Base-by-base conservation (phyloP, 2,329 filamentous ascomycete genomes). In the Scleromitrula shiraiana region DNA sequence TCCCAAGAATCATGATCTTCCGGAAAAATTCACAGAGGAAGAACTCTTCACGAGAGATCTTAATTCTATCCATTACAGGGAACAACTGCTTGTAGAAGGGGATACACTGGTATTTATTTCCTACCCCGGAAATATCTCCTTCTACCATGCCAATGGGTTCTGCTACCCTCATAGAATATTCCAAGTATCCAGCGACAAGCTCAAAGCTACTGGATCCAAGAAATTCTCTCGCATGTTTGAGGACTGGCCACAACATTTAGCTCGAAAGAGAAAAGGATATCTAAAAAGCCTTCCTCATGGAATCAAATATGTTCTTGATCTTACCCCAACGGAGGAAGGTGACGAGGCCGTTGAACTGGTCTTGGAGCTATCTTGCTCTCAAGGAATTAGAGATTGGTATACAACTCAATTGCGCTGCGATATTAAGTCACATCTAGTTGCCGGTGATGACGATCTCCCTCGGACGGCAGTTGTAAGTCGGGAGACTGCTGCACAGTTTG, bases 321-420 rank as follows among this genome's bases (percentile, higher is more conserved):
- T 85, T 10, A 83, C 80, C 0, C 82, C 81, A 0, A 72, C 76
- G 0, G 64, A 65, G 0, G 75, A 82, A 58, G 82, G 78, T 1
- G 79, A 84, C 2, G 80, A 83, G 10, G 72, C 78, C 8, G 74
- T 82, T 1, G 73, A 77, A 20, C 68, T 77, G 50, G 69, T 80
- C 49, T 76, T 76, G 1, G 73, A 79, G 49, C 58, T 83, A 10
- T 82, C 74, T 10, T 73, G 82, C 45, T 75, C 80, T 0, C 62
- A 67, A 3, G 73, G 74, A 1, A 69, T 83, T 27, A 70, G 72
- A 23, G 67, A 68, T 14, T 84, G 80, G 80, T 74, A 72, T 62
- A 64, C 59, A 2, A 65, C 70, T 2, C 54, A 61, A 19, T 45
- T 56, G 1, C 61, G 68, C 8, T 74, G 64, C 51, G 38, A 55